Conservation (phyloP, 176 grass and related monocot genomes). For the Musa itinerans region DNA sequence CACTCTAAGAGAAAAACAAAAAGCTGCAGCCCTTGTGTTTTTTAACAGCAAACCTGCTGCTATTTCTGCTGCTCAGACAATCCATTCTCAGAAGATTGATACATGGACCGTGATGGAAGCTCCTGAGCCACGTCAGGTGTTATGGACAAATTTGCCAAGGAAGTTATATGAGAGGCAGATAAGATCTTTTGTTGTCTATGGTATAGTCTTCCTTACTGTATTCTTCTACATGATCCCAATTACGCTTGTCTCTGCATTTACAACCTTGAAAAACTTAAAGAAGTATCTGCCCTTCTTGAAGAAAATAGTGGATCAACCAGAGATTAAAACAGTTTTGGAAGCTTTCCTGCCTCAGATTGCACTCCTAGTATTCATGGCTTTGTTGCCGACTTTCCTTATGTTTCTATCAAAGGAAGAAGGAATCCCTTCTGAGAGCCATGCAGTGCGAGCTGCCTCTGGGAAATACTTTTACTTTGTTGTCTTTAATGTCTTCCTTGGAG, state of each 20-base stretch:
- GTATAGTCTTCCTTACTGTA: conserved; percentile 60
- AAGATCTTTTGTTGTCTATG: conserved; percentile 49
- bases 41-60: conserved; percentile 74
- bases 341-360: conserved; percentile 82
- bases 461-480: conserved; percentile 94
- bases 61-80: conserved; percentile 71
- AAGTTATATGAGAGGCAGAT: conserved; percentile 51
- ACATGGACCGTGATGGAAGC: conserved; percentile 75
- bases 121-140: conserved; percentile 55
- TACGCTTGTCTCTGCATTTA: conserved; percentile 58
- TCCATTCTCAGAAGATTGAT: conserved; percentile 68
- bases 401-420: conserved; percentile 87
- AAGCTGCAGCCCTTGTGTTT: conserved; percentile 61
- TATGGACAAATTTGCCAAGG: conserved; percentile 70
- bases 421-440: conserved; percentile 53
- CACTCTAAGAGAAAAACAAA: conserved; percentile 62
- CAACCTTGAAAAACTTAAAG: conserved; percentile 59
- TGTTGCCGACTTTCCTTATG: conserved; percentile 62
- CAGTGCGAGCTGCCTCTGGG: conserved; percentile 51
- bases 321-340: conserved; percentile 56
- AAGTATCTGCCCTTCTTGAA: conserved; percentile 69
- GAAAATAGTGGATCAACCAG: conserved; percentile 34
- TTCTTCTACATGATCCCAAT: conserved; percentile 74
- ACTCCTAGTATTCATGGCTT: conserved; percentile 78
- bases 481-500: conserved; percentile 80